Percentiles rank a stretch among this genome's conserved stretches.
These are phyloP conservation scores for Buddleja alternifolia DNA, from an alignment of 257 asterid genomes.

Conservation along the genomic window DNA sequence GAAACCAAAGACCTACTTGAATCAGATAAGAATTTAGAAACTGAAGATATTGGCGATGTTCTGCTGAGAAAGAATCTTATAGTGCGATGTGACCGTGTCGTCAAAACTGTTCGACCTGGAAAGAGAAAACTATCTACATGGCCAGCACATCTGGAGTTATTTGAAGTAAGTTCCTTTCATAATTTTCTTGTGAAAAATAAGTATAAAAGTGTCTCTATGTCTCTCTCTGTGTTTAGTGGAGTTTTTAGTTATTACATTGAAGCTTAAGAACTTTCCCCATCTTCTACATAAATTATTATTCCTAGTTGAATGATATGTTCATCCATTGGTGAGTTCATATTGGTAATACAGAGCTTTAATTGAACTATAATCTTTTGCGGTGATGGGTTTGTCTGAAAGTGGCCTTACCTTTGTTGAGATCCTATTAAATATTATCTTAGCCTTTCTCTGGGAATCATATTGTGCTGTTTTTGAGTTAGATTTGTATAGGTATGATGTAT, in stretches of 20 bases:
- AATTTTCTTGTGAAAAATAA: conserved; percentile 1
- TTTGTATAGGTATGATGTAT: background rate
- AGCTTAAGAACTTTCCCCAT: background rate
- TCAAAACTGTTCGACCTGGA: conserved; percentile 96
- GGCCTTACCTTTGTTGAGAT: background rate
- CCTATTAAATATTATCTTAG: background rate
- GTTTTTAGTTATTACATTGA: conserved; percentile 3
- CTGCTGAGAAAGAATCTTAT: conserved; percentile 83
- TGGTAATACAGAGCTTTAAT: background rate
- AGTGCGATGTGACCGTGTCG: conserved; percentile 93
- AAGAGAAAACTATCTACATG: conserved; percentile 90
- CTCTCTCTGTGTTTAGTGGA: background rate
- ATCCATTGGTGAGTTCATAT: background rate
- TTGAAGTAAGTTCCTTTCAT: conserved; percentile 57
- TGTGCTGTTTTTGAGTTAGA: background rate
- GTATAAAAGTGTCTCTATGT: conserved; percentile 8
- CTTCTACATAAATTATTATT: conserved; percentile 4
- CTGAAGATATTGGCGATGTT: conserved; percentile 76
- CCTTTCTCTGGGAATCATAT: background rate
- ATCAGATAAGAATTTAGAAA: conserved; percentile 70
- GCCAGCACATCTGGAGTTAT: conserved; percentile 98
- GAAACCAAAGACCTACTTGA: conserved; percentile 82
- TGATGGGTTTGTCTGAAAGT: background rate
- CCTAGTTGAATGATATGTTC: background rate
- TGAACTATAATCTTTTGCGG: background rate